Percentiles rank a stretch among this genome's conserved stretches.
phyloP scores from a whole-genome alignment of 192 early-diverging fungal genomes.

The Geranomyces variabilis region DNA sequence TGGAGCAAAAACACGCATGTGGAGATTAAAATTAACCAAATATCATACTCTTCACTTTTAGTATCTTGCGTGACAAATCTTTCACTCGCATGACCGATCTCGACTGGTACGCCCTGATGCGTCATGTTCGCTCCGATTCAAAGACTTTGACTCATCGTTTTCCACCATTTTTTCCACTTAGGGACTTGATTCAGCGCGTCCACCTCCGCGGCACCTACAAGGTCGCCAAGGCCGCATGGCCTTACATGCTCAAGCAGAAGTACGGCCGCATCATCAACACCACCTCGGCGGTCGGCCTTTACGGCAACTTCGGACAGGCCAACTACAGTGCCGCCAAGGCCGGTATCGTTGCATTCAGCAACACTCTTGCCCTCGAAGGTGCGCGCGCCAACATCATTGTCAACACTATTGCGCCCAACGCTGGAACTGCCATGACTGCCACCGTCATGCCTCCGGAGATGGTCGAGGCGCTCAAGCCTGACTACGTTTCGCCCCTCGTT shows the following conservation, averaged over 20 bases:
- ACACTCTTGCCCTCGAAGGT: constrained; percentile 93
- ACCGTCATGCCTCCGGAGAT: constrained; percentile 95
- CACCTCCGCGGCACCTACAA: constrained; percentile 95
- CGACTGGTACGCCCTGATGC: constrained; percentile 67
- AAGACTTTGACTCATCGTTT: not conserved
- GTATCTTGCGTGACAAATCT: constrained; percentile 94
- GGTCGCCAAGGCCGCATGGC: constrained; percentile 95
- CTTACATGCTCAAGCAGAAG: constrained; percentile 90
- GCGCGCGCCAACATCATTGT: constrained; percentile 85
- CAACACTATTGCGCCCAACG: constrained; percentile 97
- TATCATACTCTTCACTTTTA: not conserved
- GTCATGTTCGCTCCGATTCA: not conserved
- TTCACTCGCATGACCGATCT: constrained; percentile 86
- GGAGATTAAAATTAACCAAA: not conserved
- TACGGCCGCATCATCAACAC: constrained; percentile 96
- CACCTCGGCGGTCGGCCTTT: constrained; percentile 88
- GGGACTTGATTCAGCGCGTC: constrained; percentile 83
- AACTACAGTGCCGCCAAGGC: constrained; percentile 96
- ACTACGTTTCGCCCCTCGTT: constrained; percentile 94
- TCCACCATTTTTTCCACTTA: not conserved
- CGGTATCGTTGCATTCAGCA: constrained; percentile 85
- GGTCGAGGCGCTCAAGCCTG: constrained; percentile 93
- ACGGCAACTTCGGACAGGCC: constrained; percentile 88
- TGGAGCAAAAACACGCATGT: too few species aligned
- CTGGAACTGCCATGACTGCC: constrained; percentile 96